A percentile compares a stretch with the other conserved stretches of the same genome.
Evolutionary conservation across 1,284 basidiomycete species (phyloP).

Genomic region (Dichomitus squalens): DNA sequence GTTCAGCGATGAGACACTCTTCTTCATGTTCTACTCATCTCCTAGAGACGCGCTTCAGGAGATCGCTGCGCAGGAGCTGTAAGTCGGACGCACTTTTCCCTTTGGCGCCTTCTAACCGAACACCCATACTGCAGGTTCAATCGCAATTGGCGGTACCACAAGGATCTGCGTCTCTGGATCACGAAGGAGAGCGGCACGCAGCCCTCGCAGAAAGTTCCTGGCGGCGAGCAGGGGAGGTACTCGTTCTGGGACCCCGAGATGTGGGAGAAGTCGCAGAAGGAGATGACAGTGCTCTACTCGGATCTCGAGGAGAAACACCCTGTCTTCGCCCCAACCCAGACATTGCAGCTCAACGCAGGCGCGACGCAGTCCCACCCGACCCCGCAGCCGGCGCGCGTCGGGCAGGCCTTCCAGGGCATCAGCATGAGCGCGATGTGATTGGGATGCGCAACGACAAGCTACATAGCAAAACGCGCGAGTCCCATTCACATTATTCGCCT

Average conservation of each 20-base stretch:
- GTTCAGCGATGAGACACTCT: slow-evolving; percentile 96
- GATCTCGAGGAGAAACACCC: slow-evolving; percentile 87
- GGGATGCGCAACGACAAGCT: neutral
- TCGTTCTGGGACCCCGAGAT: slow-evolving; percentile 91
- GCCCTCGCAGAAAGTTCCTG: slow-evolving; percentile 85
- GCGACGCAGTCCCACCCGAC: slow-evolving; percentile 41
- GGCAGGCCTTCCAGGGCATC: slow-evolving; percentile 36
- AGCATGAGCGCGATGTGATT: slow-evolving; percentile 39
- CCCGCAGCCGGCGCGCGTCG: slow-evolving; percentile 32
- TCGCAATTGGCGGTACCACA: slow-evolving; percentile 98
- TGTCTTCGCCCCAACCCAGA: slow-evolving; percentile 46
- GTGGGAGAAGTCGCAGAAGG: slow-evolving; percentile 86
- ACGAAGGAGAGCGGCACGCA: slow-evolving; percentile 89
- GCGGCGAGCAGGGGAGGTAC: slow-evolving; percentile 88
- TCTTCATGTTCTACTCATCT: slow-evolving; percentile 98
- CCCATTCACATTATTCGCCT: neutral
- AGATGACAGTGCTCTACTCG: slow-evolving; percentile 85
- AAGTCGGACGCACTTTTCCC: slow-evolving; percentile 37
- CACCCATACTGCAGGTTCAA: slow-evolving; percentile 66
- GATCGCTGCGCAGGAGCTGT: slow-evolving; percentile 95
- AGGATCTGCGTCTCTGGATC: slow-evolving; percentile 93
- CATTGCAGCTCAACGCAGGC: slow-evolving; percentile 33
- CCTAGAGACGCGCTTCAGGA: slow-evolving; percentile 94
- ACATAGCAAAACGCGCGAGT: neutral
- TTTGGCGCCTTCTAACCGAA: neutral